Base-by-base conservation (phyloP, 2,329 filamentous ascomycete species). In the Sclerotiophoma versabilis region DNA sequence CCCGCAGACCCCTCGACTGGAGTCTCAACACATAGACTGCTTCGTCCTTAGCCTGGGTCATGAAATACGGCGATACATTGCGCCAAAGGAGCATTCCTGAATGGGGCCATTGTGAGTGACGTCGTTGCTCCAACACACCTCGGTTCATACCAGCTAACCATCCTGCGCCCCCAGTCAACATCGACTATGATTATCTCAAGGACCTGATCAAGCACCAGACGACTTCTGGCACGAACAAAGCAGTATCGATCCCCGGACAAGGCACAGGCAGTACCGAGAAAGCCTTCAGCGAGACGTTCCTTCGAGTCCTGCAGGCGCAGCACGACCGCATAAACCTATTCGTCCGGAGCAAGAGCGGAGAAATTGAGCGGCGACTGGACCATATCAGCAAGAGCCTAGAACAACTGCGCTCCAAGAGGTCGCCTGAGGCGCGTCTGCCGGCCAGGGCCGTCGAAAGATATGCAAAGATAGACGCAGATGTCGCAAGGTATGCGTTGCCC, bases 181-280 rank as follows among this genome's bases (percentile, higher is more conserved):
- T 96, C 75, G 91, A 95, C 75, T 96, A 96, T 80, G 91, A 93
- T 73, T 89, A 90, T 42, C 83, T 96, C 60, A 96, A 96, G 76
- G 84, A 90, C 73, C 83, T 91, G 68, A 93, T 96, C 80, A 95
- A 93, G 74, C 84, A 84, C 56, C 85, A 92, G 70, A 96, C 91
- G 1, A 88, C 87, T 11, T 84, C 83, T 37, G 85, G 88, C 73
- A 85, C 89, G 65, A 88, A 87, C 23, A 81, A 80, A 63, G 88
- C 89, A 38, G 85, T 92, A 50, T 82, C 87, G 17, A 93, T 95
- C 49, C 91, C 91, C 1, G 90, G 90, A 14, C 85, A 89, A 49
- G 75, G 75, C 57, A 54, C 51, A n/a, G 74, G 77, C 52, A 81
- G 73, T 39, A 75, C 81, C 62, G 86, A 88, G 69, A 74, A 77